Percentiles rank a stretch among this genome's conserved stretches.
Conservation (phyloP, 768 basidiomycete genomes). For the Kwoniella europaea region DNA sequence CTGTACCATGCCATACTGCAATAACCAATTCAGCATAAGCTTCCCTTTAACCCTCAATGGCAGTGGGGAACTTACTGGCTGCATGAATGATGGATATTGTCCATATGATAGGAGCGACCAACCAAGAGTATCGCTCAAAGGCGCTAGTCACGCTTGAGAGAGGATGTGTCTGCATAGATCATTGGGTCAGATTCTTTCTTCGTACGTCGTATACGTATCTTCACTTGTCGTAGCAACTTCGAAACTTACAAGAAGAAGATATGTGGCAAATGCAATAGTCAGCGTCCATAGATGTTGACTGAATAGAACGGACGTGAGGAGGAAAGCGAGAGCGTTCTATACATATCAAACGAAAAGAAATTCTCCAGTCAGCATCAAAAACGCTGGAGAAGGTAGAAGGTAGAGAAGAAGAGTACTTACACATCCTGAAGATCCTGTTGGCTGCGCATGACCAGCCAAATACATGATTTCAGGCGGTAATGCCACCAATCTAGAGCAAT, state of each 20-base stretch:
- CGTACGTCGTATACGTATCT: too few species aligned
- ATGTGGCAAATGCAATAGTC: slow-evolving; percentile 53
- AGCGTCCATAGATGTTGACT: slow-evolving; percentile 57
- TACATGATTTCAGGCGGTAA: slow-evolving; percentile 37
- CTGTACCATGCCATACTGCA: slow-evolving; percentile 46
- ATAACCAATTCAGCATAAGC: not conserved
- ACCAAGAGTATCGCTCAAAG: slow-evolving; percentile 47
- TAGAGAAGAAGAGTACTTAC: slow-evolving; percentile 34
- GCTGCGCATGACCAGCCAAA: slow-evolving; percentile 31
- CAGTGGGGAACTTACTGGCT: slow-evolving; percentile 37
- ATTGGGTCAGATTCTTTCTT: too few species aligned
- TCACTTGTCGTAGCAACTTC: too few species aligned
- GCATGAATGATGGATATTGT: slow-evolving; percentile 45
- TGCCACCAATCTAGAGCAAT: slow-evolving; percentile 35
- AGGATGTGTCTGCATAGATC: slow-evolving; percentile 45
- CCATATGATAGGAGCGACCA: slow-evolving; percentile 36
- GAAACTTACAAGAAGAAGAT: slow-evolving; percentile 44
- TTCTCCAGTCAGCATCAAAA: too few species aligned
- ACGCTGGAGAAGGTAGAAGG: too few species aligned
- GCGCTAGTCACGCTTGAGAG: slow-evolving; percentile 41
- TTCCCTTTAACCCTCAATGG: too few species aligned
- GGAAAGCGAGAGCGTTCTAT: slow-evolving; percentile 46
- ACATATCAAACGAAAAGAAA: not conserved
- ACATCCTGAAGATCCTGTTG: slow-evolving; percentile 39
- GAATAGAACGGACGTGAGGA: slow-evolving; percentile 51